These are phyloP conservation scores for Fusarium burgessii DNA, from an alignment of 2,329 filamentous ascomycete species.

Conservation along the genomic window DNA sequence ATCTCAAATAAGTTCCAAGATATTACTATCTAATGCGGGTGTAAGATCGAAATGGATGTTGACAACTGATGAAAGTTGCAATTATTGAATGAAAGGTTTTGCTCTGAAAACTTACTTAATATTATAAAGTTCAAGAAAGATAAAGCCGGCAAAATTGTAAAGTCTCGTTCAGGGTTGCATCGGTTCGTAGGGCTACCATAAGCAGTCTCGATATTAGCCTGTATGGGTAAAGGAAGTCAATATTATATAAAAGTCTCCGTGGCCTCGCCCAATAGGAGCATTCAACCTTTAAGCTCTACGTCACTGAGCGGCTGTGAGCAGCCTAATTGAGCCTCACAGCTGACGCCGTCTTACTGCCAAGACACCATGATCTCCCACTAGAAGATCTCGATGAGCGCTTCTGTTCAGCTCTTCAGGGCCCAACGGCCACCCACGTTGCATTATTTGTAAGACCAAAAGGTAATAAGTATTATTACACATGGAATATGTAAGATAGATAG, in stretches of 20 bases:
- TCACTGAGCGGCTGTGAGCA: accelerated
- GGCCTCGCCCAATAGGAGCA: not conserved
- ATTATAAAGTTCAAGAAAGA: too few species aligned
- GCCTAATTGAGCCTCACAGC: not conserved
- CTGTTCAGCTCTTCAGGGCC: accelerated
- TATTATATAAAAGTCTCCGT: not conserved
- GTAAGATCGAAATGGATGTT: too few species aligned
- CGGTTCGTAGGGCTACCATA: too few species aligned
- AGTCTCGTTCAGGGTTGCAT: too few species aligned
- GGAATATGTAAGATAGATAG: accelerated
- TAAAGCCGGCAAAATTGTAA: too few species aligned
- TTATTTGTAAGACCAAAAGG: not conserved
- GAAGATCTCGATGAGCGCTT: not conserved
- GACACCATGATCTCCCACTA: not conserved
- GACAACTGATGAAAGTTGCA: too few species aligned
- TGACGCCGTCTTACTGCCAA: not conserved
- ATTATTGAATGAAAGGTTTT: too few species aligned
- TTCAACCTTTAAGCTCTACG: not conserved
- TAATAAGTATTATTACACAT: too few species aligned
- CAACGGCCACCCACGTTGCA: not conserved
- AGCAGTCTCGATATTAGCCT: too few species aligned
- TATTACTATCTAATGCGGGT: too few species aligned
- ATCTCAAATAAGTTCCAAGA: too few species aligned
- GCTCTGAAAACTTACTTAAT: too few species aligned
- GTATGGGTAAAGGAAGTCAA: not conserved